Evolutionary conservation across 345 rosid genomes (phyloP), one percentile per base, ranked within the genome.

Genomic region (Lepidium sativum): DNA sequence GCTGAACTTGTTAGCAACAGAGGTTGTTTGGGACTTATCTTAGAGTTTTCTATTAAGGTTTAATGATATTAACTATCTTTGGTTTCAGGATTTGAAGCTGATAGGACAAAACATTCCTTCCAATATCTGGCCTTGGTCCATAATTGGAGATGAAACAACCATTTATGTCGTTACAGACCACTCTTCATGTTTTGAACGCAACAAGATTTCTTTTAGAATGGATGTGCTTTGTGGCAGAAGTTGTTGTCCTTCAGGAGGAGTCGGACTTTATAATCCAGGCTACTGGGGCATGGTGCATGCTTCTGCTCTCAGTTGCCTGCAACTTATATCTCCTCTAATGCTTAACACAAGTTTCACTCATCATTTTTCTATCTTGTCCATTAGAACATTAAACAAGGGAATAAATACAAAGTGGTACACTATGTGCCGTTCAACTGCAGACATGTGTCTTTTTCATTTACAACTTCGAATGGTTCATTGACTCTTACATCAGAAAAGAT

Each of bases 241-340:
- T 43, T 47, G 32, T 11, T 89, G 98, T 69, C 94, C 91, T 27
- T 78, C 69, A 67, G 79, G 80, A 29, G 98, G 97, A 50, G 97
- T 87, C 51, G 98, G 98, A 15, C 70, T 92, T 21, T 87, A 78
- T 69, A 92, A 89, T 71, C 98, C 98, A 5, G 97, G 98, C 71
- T 92, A 78, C 55, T 89, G 97, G 97, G 98, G 97, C 75, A 92
- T 92, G 98, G 96, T 92, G 63, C 82, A 71, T 53, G 25, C 33
- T 9, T 15, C 31, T 17, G 6, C 44, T 40, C 61, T 47, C 4
- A 10, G 2, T 14, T 8, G 9, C 35, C 15, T 17, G 1, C 41
- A 60, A 10, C 14, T 5, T n/a, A 38, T 32, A 17, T 15, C 29
- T 9, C 6, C 16, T 45, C 13, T 57, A 3, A 55, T 35, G 48